Percentiles rank a stretch among this genome's conserved stretches.
Evolutionary conservation across 345 rosid species (phyloP).

Genomic region (Viola odorata): DNA sequence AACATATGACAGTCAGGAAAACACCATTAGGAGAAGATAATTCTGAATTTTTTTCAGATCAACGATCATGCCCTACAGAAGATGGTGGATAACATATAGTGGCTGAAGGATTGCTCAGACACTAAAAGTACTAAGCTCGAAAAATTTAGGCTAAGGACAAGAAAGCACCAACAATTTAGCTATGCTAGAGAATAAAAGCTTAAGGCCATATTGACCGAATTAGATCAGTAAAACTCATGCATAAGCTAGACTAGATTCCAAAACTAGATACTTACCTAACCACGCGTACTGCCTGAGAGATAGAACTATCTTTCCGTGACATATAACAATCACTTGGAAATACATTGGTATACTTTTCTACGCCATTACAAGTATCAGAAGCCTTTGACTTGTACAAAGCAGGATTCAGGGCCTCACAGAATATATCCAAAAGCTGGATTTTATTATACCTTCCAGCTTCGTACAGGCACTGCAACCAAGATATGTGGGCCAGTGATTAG

Average conservation of each 20-base stretch:
- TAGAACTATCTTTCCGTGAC: conserved; percentile 28
- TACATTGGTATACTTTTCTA: conserved; percentile 13
- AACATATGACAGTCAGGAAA: too few relatives aligned
- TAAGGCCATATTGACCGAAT: neutral
- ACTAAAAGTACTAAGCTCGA: too few relatives aligned
- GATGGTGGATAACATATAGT: too few relatives aligned
- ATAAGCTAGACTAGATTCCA: conserved; percentile 7
- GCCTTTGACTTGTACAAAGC: conserved; percentile 35
- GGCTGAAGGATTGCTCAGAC: too few relatives aligned
- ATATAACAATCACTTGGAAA: conserved; percentile 26
- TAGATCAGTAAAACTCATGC: neutral
- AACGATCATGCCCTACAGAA: too few relatives aligned
- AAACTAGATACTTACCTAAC: conserved; percentile 50
- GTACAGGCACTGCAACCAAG: conserved; percentile 56
- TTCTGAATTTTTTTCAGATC: too few relatives aligned
- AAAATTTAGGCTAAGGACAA: too few relatives aligned
- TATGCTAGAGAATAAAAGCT: neutral
- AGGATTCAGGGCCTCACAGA: conserved; percentile 85
- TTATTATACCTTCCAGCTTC: conserved; percentile 62
- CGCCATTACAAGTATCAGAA: conserved; percentile 11
- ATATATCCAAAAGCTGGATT: conserved; percentile 63
- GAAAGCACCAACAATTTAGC: too few relatives aligned
- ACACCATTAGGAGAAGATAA: too few relatives aligned
- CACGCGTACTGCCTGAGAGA: conserved; percentile 43
- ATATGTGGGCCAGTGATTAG: conserved; percentile 12